Base-by-base conservation (phyloP, 768 basidiomycete genomes). In the Terana coerulea region DNA sequence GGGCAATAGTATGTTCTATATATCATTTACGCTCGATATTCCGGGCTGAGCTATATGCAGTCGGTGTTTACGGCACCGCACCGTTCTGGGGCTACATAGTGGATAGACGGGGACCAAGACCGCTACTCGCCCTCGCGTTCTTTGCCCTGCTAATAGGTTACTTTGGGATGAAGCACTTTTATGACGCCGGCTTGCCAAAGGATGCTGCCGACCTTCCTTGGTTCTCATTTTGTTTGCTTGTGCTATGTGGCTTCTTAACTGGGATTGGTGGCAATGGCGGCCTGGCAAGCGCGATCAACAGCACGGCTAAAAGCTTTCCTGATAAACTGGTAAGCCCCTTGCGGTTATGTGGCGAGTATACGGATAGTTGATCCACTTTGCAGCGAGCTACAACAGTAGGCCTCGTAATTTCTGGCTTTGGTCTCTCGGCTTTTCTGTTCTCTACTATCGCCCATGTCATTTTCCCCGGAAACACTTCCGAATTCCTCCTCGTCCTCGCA, bases 401-500 rank as follows among this genome's bases (percentile, higher is more conserved):
- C 1, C 64, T 91, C 8, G 91, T 94, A 29, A 68, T 93, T 17
- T 90, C 91, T 0, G 93, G 91, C 28, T 93, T 91, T 56, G 93
- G 94, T 0, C 79, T 98, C 14, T 93, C 91, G 0, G 94, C 94
- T 0, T 95, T 95, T 73, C 74, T 89, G 55, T 97, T 95, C 69
- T 88, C 90, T 11, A 77, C 83, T 1, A 69, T 95, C 31, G 83
- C 91, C 0, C 84, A 86, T 50, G 61, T 78, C 0, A 64, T 84
- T 36, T 95, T 83, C 60, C 83, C n/a, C 0, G 91, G 89, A 0
- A 76, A 93, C 59, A 89, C 88, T 0, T 86, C 85, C 0, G 77
- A 82, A 1, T 87, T 95, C 60, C 68, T 98, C 1, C 74, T 87
- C 0, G 68, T 91, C 3, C 79, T 97, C 5, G 79, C 85, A 0